These are phyloP conservation scores for Sedum album DNA, from an alignment of 164 flowering plant genomes.

Conservation along the genomic window DNA sequence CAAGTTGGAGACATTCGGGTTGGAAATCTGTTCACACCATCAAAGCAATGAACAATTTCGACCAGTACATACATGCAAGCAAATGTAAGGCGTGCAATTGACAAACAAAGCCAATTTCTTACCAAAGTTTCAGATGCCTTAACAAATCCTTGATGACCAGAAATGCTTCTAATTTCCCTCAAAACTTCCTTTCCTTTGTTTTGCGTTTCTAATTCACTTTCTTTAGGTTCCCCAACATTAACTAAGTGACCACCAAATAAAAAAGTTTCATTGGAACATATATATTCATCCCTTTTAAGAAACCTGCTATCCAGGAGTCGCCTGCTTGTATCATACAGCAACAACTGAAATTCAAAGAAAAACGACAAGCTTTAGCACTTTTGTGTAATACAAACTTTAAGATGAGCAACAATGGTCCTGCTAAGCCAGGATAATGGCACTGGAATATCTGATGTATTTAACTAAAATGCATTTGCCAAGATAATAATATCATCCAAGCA, in stretches of 20 bases:
- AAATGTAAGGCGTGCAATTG: neutral
- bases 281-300: constrained; percentile 50
- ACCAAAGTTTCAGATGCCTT: constrained; percentile 1
- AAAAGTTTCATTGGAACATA: constrained; percentile 45
- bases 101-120: neutral
- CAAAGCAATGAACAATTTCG: neutral
- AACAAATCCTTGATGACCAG: neutral
- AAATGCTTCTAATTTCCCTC: neutral
- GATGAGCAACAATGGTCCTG: neutral
- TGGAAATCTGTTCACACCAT: neutral
- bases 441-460: neutral
- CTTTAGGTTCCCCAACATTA: constrained; percentile 52
- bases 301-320: constrained; percentile 41
- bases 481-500: neutral
- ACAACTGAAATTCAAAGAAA: constrained; percentile 29
- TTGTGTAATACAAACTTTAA: neutral
- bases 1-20: neutral
- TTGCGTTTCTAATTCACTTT: neutral
- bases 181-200: neutral
- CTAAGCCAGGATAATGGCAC: neutral
- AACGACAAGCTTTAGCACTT: neutral
- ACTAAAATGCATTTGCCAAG: neutral
- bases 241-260: constrained; percentile 49
- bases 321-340: constrained; percentile 53
- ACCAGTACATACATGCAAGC: neutral